Conservation (phyloP, 2,329 filamentous ascomycete genomes). For the Nannizziopsis arthrosporioides region DNA sequence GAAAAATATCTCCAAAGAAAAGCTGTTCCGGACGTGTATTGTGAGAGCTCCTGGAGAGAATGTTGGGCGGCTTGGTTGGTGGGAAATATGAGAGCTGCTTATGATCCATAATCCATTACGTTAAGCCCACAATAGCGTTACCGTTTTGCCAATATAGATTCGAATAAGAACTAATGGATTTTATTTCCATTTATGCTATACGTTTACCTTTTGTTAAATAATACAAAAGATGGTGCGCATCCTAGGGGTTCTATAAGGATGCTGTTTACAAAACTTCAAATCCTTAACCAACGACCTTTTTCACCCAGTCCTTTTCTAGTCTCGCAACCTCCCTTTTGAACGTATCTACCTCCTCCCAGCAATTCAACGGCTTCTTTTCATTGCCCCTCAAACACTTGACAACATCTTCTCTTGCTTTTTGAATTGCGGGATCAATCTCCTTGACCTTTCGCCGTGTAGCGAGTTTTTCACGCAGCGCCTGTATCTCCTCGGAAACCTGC, state of each 20-base stretch:
- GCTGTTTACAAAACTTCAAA: conserved; percentile 8
- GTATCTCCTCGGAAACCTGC: conserved; percentile 47
- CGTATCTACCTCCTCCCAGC: conserved; percentile 81
- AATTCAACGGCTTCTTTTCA: conserved; percentile 80
- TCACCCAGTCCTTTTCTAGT: conserved; percentile 78
- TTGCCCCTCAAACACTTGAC: conserved; percentile 71
- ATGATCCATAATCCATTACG: neutral
- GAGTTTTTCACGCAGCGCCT: conserved; percentile 46
- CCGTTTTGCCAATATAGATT: no score
- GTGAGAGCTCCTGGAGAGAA: conserved; percentile 69
- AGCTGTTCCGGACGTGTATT: conserved; percentile 47
- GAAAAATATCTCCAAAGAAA: conserved; percentile 8
- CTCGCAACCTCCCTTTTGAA: conserved; percentile 83
- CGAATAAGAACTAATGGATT: neutral
- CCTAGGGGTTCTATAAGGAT: conserved; percentile 1
- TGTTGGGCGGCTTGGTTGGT: conserved; percentile 65
- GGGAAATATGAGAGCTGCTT: conserved; percentile 44
- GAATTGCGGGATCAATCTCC: conserved; percentile 57
- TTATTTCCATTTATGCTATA: conserved; percentile 1
- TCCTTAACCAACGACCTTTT: conserved; percentile 50
- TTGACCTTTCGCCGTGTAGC: conserved; percentile 49
- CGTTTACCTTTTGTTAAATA: conserved; percentile 2
- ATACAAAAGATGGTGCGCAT: neutral
- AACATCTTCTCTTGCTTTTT: conserved; percentile 62
- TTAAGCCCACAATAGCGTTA: no score